Evolutionary conservation across 768 basidiomycete species (phyloP).

Genomic region (Tylopilus sp.): DNA sequence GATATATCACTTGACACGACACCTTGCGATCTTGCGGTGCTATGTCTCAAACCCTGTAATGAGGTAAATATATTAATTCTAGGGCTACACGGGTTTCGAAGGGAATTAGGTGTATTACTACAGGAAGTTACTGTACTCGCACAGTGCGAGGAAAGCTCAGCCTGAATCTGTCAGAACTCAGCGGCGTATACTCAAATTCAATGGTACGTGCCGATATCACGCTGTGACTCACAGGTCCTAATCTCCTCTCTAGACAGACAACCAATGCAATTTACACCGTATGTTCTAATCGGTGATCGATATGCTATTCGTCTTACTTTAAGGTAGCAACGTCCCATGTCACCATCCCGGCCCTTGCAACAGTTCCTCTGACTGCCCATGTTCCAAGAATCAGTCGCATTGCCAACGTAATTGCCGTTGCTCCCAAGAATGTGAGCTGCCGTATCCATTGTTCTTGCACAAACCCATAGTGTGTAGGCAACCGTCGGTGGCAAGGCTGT

Average conservation of each 20-base stretch:
- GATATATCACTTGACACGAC: constrained; percentile 42
- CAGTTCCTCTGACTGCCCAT: constrained; percentile 41
- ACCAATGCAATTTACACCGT: constrained; percentile 22
- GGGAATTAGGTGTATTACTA: constrained; percentile 24
- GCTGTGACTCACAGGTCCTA: constrained; percentile 4
- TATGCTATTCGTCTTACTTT: not conserved
- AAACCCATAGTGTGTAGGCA: constrained; percentile 36
- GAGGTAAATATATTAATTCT: constrained; percentile 40
- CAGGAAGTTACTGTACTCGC: constrained; percentile 8
- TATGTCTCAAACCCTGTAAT: constrained; percentile 56
- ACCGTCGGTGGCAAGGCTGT: constrained; percentile 56
- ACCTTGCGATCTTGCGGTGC: constrained; percentile 52
- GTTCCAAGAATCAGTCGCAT: constrained; percentile 46
- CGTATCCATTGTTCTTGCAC: not conserved
- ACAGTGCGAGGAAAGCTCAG: not conserved
- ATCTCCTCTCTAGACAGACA: constrained; percentile 14
- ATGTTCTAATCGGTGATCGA: constrained; percentile 3
- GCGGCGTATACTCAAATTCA: constrained; percentile 13
- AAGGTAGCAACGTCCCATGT: constrained; percentile 48
- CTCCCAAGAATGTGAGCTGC: constrained; percentile 42
- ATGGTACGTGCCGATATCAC: constrained; percentile 13
- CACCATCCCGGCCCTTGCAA: constrained; percentile 55
- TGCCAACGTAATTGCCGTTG: constrained; percentile 60
- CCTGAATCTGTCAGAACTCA: constrained; percentile 4
- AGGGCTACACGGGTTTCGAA: not conserved